phyloP scores from a whole-genome alignment of 768 basidiomycete genomes.

The Hericium rajendrae region DNA sequence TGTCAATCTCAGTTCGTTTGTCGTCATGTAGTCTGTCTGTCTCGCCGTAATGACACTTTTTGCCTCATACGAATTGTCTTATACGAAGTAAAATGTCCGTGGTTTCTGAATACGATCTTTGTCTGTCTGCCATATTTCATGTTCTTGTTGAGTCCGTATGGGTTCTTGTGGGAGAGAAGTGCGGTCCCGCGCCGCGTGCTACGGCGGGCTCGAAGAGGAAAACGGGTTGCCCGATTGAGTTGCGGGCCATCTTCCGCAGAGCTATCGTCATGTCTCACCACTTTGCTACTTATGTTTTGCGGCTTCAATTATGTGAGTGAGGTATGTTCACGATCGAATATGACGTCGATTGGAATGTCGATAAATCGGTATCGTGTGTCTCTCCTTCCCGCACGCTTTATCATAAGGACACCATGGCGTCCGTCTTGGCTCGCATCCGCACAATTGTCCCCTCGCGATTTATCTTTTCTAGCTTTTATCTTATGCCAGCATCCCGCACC shows the following conservation, averaged over 20 bases:
- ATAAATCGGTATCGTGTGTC: neutral
- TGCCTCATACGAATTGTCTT: neutral
- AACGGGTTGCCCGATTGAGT: neutral
- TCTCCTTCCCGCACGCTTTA: neutral
- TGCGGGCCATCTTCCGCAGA: neutral
- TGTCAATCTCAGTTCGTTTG: slow-evolving; percentile 1
- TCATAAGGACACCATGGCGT: neutral
- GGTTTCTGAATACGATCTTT: neutral
- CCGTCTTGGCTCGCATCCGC: neutral
- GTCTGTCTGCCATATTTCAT: neutral
- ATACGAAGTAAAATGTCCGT: neutral
- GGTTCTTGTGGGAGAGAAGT: neutral
- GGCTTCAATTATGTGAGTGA: neutral
- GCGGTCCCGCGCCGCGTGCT: neutral
- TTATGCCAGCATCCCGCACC: neutral
- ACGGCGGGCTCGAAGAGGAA: neutral
- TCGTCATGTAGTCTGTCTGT: neutral
- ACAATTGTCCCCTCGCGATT: neutral
- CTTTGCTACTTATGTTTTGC: neutral
- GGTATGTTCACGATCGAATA: neutral
- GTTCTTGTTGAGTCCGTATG: no score
- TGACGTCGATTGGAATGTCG: neutral
- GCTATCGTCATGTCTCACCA: neutral
- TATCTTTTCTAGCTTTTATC: neutral
- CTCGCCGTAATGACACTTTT: neutral